Conservation (phyloP, 352 stramenopile species). For the Phytophthora kernoviae region DNA sequence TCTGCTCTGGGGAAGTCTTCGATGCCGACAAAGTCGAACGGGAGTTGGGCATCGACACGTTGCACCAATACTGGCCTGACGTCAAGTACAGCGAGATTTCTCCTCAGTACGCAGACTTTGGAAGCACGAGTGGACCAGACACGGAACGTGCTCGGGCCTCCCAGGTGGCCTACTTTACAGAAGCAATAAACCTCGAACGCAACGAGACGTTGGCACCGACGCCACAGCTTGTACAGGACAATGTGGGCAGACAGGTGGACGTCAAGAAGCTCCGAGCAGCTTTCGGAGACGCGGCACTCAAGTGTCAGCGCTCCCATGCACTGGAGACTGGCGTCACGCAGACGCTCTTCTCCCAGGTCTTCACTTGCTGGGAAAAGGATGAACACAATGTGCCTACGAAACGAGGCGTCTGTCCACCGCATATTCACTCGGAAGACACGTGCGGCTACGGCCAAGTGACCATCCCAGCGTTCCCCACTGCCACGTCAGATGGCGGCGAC, state of each 20-base stretch:
- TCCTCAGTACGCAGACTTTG: slow-evolving; percentile 87
- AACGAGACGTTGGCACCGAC: slow-evolving; percentile 72
- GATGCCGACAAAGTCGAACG: slow-evolving; percentile 63
- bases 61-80: slow-evolving; percentile 88
- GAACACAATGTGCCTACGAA: slow-evolving; percentile 47
- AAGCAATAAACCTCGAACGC: slow-evolving; percentile 79
- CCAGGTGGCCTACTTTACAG: slow-evolving; percentile 86
- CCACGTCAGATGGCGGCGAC: slow-evolving; percentile 1
- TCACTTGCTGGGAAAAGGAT: slow-evolving; percentile 85
- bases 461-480: slow-evolving; percentile 57
- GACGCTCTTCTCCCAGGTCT: slow-evolving; percentile 72
- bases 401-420: slow-evolving; percentile 55
- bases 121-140: slow-evolving; percentile 94
- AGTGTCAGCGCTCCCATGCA: slow-evolving; percentile 23
- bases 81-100: slow-evolving; percentile 71
- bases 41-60: slow-evolving; percentile 67
- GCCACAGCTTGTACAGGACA: slow-evolving; percentile 60
- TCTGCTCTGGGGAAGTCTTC: slow-evolving; percentile 78
- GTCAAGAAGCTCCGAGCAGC: slow-evolving; percentile 47
- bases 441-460: slow-evolving; percentile 53
- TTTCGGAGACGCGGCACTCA: slow-evolving; percentile 45
- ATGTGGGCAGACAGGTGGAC: slow-evolving; percentile 60
- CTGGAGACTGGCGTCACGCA: slow-evolving; percentile 7
- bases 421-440: slow-evolving; percentile 77
- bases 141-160: slow-evolving; percentile 91